phyloP scores from a whole-genome alignment of 2,329 filamentous ascomycete species.

The Talaromyces islandicus region DNA sequence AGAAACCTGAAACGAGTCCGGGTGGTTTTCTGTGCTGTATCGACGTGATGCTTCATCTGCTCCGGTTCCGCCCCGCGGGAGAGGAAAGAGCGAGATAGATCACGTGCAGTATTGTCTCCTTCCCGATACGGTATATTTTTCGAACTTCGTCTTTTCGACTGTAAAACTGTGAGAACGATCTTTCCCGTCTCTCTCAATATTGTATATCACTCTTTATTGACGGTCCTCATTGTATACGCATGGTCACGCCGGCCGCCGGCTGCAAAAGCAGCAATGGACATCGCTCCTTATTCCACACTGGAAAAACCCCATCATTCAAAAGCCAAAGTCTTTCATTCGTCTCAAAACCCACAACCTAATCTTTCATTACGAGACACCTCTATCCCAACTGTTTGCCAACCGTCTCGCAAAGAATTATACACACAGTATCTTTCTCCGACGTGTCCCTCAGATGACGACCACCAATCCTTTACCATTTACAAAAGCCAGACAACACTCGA shows the following conservation, averaged over 20 bases:
- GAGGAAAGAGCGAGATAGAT: neutral
- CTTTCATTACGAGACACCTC: neutral
- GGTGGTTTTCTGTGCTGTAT: neutral
- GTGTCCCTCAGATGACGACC: neutral
- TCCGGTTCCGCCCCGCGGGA: neutral
- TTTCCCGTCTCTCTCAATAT: neutral
- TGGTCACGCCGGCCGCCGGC: constrained; percentile 5
- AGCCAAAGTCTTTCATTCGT: constrained; percentile 10
- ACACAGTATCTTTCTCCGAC: neutral
- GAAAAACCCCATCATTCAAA: constrained; percentile 16
- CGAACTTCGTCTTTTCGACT: neutral
- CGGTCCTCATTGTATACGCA: constrained; percentile 2
- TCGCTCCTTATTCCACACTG: constrained; percentile 21
- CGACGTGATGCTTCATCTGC: neutral
- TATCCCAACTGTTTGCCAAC: neutral
- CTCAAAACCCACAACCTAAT: constrained; percentile 10
- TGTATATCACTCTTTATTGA: constrained; percentile 9
- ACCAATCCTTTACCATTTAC: neutral
- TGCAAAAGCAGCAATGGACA: constrained; percentile 17
- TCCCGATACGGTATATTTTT: constrained; percentile 6
- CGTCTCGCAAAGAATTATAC: neutral
- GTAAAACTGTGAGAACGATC: neutral
- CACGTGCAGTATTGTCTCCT: constrained; percentile 9
- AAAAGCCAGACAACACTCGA: neutral
- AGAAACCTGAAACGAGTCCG: neutral